A percentile compares a stretch with the other conserved stretches of the same genome.
Evolutionary conservation across 1,284 basidiomycete species (phyloP).

Genomic region (Cutaneotrichosporon sp.): DNA sequence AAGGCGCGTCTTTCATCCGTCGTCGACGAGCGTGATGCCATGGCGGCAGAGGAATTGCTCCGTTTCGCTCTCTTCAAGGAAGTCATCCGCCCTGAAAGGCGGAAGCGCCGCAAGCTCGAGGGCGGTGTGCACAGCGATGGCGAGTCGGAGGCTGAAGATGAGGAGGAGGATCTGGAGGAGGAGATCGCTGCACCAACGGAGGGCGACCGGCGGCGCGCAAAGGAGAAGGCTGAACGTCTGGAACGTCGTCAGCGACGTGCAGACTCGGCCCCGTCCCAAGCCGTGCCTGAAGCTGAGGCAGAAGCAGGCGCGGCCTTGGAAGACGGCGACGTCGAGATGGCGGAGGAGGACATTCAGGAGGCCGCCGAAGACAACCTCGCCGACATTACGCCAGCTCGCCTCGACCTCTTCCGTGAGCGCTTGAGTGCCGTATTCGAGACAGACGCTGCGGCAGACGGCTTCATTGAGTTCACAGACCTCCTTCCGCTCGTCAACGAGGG

Average conservation of each 20-base stretch:
- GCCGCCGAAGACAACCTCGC: slow-evolving; percentile 46
- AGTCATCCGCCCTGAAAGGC: slow-evolving; percentile 70
- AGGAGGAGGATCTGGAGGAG: slow-evolving; percentile 47
- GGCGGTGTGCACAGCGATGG: slow-evolving; percentile 55
- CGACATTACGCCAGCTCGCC: slow-evolving; percentile 36
- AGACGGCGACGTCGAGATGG: slow-evolving; percentile 29
- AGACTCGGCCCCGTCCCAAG: not conserved
- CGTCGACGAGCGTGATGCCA: slow-evolving; percentile 82
- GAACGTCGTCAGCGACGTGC: slow-evolving; percentile 16
- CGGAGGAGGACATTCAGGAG: slow-evolving; percentile 41
- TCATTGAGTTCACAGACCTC: slow-evolving; percentile 65
- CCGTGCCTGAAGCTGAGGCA: slow-evolving; percentile 21
- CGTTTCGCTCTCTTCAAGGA: slow-evolving; percentile 98
- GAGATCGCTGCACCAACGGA: slow-evolving; percentile 25
- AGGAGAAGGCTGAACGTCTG: slow-evolving; percentile 53
- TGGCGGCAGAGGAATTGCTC: slow-evolving; percentile 88
- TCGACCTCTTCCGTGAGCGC: slow-evolving; percentile 70
- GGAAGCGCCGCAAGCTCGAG: slow-evolving; percentile 73
- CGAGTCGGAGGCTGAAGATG: slow-evolving; percentile 53
- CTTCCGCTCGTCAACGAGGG: slow-evolving; percentile 75
- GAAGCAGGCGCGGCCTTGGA: slow-evolving; percentile 22
- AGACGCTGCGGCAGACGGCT: slow-evolving; percentile 67
- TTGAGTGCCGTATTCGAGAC: slow-evolving; percentile 67
- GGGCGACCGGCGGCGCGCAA: slow-evolving; percentile 40
- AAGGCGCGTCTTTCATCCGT: slow-evolving; percentile 84